Evolutionary conservation across 495 filamentous ascomycete species (phyloP).

Genomic region (Aspergillus avenaceus): DNA sequence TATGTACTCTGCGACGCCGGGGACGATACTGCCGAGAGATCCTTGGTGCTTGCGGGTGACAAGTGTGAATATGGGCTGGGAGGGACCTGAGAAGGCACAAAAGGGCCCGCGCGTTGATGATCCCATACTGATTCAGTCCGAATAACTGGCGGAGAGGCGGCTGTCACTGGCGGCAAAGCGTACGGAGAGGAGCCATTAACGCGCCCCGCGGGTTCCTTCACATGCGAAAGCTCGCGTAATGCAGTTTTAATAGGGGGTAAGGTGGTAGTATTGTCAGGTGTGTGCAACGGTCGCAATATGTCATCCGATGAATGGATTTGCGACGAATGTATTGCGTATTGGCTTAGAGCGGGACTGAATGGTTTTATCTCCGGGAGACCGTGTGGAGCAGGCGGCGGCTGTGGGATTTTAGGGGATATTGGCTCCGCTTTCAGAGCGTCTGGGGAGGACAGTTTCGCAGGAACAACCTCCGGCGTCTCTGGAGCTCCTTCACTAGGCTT

Average conservation of each 20-base stretch:
- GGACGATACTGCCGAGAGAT: conserved; percentile 35
- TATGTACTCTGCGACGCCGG: conserved; percentile 31
- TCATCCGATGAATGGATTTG: conserved; percentile 22
- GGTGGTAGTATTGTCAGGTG: conserved; percentile 31
- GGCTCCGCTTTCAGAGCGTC: neutral
- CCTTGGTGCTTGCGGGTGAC: conserved; percentile 38
- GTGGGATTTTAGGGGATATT: neutral
- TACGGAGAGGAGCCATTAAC: conserved; percentile 21
- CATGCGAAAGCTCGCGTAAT: conserved; percentile 24
- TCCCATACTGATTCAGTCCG: conserved; percentile 31
- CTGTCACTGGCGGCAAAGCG: conserved; percentile 19
- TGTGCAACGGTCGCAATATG: too few relatives aligned
- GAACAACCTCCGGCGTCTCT: neutral
- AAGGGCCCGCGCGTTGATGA: conserved; percentile 21
- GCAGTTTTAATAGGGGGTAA: conserved; percentile 44
- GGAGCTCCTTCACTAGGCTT: neutral
- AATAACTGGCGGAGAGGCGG: conserved; percentile 25
- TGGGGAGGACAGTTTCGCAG: neutral
- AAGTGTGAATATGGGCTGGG: conserved; percentile 37
- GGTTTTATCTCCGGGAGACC: conserved; percentile 12
- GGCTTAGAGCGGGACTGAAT: conserved; percentile 8
- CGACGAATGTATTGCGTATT: conserved; percentile 22
- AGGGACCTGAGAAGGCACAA: conserved; percentile 26
- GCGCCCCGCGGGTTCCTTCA: conserved; percentile 14
- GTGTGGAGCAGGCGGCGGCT: neutral